Evolutionary conservation across 202 grass and related monocot genomes (phyloP).

Genomic region (Schoenoplectus tabernaemontani): DNA sequence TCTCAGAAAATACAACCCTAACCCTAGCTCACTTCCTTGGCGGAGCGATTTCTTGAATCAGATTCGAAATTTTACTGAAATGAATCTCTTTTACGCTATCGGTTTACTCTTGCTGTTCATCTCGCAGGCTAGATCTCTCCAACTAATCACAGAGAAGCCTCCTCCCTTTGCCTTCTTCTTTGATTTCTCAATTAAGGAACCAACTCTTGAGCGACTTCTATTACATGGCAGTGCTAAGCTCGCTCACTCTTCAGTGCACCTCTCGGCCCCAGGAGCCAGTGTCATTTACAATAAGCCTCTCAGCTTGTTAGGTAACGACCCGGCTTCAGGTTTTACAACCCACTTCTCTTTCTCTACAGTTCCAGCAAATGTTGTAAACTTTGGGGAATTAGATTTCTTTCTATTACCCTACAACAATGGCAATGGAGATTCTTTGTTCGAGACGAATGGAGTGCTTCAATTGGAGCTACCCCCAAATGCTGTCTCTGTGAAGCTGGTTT

Average conservation of each 20-base stretch:
- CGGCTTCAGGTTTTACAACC: slow-evolving; percentile 7
- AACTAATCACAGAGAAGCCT: slow-evolving; percentile 20
- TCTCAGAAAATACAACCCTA: slow-evolving; percentile 6
- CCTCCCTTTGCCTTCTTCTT: slow-evolving; percentile 13
- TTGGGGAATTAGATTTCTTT: slow-evolving; percentile 15
- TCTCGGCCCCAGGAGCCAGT: not conserved
- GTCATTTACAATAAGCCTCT: slow-evolving; percentile 3
- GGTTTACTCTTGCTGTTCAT: slow-evolving; percentile 8
- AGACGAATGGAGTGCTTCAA: not conserved
- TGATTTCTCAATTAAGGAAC: slow-evolving; percentile 5
- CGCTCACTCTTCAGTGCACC: not conserved
- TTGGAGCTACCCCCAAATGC: slow-evolving; percentile 4
- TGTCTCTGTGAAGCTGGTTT: slow-evolving; percentile 17
- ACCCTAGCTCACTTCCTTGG: slow-evolving; percentile 2
- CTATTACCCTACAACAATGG: not conserved
- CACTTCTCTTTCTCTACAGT: slow-evolving; percentile 21
- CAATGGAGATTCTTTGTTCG: slow-evolving; percentile 6
- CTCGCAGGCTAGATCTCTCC: slow-evolving; percentile 12
- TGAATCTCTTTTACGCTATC: not conserved
- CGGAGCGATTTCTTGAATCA: not conserved
- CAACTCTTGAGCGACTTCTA: not conserved
- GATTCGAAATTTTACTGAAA: not conserved
- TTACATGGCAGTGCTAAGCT: not conserved
- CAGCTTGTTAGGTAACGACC: not conserved
- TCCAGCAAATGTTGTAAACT: not conserved